Conservation (phyloP, 108 stramenopile genomes). For the Nannochloropsis gaditana region DNA sequence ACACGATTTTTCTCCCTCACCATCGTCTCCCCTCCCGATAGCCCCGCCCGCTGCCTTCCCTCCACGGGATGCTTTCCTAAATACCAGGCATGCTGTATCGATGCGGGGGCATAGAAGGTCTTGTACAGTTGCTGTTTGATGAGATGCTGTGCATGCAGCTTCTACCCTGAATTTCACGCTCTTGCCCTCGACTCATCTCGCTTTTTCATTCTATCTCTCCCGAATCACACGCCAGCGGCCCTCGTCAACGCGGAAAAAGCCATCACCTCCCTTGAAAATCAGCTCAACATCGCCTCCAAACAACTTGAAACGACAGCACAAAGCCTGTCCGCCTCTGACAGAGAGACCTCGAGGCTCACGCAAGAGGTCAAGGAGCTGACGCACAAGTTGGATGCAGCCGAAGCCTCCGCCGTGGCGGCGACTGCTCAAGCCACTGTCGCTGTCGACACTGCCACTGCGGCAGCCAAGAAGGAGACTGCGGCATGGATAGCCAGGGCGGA, state of each 20-base stretch:
- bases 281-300: neutral
- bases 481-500: neutral
- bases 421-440: neutral
- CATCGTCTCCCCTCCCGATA: neutral
- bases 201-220: constrained; percentile 14
- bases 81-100: no score
- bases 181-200: neutral
- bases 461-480: neutral
- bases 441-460: neutral
- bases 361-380: neutral
- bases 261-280: neutral
- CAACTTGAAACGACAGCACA: neutral
- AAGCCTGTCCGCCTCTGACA: neutral
- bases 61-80: no score
- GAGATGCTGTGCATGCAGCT: neutral
- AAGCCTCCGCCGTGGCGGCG: neutral
- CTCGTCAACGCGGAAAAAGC: neutral
- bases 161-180: neutral
- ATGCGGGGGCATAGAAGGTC: no score
- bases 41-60: no score
- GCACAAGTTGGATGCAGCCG: neutral
- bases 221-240: neutral
- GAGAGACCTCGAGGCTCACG: neutral
- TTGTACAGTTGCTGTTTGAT: no score
- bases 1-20: neutral